A percentile compares a stretch with the other conserved stretches of the same genome.
Conservation (phyloP, 148 eudicot genomes). For the Tetragonia tetragonoides region DNA sequence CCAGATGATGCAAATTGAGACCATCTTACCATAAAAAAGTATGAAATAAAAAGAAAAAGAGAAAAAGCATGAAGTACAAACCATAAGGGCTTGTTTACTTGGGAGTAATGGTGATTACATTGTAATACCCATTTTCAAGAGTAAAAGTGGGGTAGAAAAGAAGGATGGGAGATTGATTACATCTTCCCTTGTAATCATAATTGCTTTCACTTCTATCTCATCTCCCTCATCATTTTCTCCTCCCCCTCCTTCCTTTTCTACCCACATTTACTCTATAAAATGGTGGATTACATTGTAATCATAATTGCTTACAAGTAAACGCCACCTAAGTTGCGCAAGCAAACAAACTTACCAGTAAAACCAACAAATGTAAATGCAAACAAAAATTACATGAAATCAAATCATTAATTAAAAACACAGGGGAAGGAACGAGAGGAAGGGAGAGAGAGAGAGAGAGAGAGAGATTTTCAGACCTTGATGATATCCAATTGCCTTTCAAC, state of each 20-base stretch:
- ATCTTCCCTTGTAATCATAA: too few species aligned
- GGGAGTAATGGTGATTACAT: too few species aligned
- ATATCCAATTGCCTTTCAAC: constrained; percentile 90
- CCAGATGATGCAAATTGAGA: neutral
- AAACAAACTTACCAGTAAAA: neutral
- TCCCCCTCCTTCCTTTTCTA: too few species aligned
- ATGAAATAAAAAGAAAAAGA: neutral
- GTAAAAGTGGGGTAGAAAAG: too few species aligned
- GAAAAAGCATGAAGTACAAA: neutral
- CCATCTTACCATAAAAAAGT: neutral
- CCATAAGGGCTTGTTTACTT: too few species aligned
- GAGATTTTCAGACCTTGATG: constrained; percentile 54
- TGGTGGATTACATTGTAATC: too few species aligned
- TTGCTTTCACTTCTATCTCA: too few species aligned
- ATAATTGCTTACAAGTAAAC: too few species aligned
- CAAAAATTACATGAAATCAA: neutral
- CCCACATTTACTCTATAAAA: too few species aligned
- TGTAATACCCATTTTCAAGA: too few species aligned
- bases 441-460: neutral
- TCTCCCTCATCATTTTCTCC: too few species aligned
- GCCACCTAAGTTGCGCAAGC: neutral
- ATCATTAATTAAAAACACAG: neutral
- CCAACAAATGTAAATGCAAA: neutral
- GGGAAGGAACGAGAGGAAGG: neutral
- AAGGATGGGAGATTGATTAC: too few species aligned